A percentile compares a stretch with the other conserved stretches of the same genome.
Conservation (phyloP, 768 basidiomycete species). For the Ramaria rubella region DNA sequence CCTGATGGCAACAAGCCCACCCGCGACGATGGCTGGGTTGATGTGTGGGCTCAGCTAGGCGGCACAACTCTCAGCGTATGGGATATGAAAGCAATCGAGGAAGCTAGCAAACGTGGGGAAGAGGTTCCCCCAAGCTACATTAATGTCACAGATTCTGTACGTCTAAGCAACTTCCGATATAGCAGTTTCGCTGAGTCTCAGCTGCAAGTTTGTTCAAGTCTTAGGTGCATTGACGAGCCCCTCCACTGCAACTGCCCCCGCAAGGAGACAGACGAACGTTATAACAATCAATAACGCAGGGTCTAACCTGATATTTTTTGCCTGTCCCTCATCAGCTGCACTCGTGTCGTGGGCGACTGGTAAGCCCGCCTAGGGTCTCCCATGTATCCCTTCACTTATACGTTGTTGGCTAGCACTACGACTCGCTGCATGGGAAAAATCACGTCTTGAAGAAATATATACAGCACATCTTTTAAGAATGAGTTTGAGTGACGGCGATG, state of each 20-base stretch:
- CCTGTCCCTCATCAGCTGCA: constrained; percentile 64
- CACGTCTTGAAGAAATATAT: constrained; percentile 93
- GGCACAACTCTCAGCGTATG: constrained; percentile 86
- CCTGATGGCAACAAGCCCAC: constrained; percentile 62
- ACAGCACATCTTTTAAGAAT: constrained; percentile 89
- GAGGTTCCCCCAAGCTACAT: constrained; percentile 85
- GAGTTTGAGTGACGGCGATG: constrained; percentile 42
- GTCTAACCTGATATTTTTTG: constrained; percentile 82
- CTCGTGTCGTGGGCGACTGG: constrained; percentile 81
- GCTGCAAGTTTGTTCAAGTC: constrained; percentile 64
- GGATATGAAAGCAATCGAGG: constrained; percentile 86
- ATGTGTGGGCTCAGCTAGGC: constrained; percentile 86
- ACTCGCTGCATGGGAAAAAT: constrained; percentile 90
- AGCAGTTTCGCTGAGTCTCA: constrained; percentile 13
- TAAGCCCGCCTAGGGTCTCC: background rate
- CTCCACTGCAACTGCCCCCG: constrained; percentile 40
- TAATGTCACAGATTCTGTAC: constrained; percentile 82
- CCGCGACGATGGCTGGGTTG: constrained; percentile 74
- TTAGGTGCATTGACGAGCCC: constrained; percentile 68
- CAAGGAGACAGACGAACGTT: constrained; percentile 65
- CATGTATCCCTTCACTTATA: background rate
- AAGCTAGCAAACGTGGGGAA: constrained; percentile 69
- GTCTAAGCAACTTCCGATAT: constrained; percentile 27
- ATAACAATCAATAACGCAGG: constrained; percentile 93
- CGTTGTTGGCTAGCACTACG: constrained; percentile 53